Evolutionary conservation across 495 filamentous ascomycete species (phyloP), one percentile per base, ranked within the genome.

Genomic region (Immersiella caudata): DNA sequence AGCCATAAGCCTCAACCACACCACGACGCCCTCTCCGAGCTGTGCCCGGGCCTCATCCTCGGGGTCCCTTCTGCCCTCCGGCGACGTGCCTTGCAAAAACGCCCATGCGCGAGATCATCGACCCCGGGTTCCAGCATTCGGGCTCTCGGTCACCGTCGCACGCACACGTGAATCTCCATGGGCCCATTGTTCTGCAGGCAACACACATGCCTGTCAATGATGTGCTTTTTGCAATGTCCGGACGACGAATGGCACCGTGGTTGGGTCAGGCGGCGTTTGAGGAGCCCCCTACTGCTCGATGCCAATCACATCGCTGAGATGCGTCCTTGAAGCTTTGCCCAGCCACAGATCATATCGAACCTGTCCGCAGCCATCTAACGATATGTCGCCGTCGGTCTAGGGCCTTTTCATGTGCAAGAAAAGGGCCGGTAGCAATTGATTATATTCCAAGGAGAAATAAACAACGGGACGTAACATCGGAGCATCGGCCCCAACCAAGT

Each of bases 91-190:
- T 46, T 12, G 40, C 9, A 35, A 6, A 58, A 59, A 20, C 56
- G 26, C 25, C 56, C 56, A 59, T 59, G 56, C 56, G 56, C 56
- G 56, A 59, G 56, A 59, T 59, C 56, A 59, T 26, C 20, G 8
- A 55, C 22, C 56, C 56, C 56, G 6, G 26, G 56, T 22, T 33
- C 56, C 56, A 59, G 56, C 18, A 20, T 33, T 27, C 24, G 22
- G 56, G 56, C 26, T 33, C 26, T 22, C 21, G 56, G 56, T 18
- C 26, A n/a, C 26, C 21, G 22, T 33, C 56, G 26, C 56, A 22
- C 52, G 25, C 5, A 25, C 56, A 59, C 25, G 25, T 59, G 56
- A 27, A 27, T 46, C 11, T 12, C 40, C 11, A 46, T 6, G 16
- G 40, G 40, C 40, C 40, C 40, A 46, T 46, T 5, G 11, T 46